Base-by-base conservation (phyloP, 345 rosid species). In the Isatis tinctoria region DNA sequence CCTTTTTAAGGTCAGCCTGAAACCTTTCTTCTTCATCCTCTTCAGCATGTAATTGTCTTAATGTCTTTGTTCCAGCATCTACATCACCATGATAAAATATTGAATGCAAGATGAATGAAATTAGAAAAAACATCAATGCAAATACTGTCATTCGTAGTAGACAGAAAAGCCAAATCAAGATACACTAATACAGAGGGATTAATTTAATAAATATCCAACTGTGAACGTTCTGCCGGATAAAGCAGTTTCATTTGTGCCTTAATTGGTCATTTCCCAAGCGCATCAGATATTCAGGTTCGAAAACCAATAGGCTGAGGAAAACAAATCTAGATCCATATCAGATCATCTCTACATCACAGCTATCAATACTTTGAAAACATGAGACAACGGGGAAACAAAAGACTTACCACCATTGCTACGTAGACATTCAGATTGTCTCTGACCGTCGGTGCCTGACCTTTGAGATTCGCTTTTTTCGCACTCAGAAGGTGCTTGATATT, bases 21-120 rank as follows among this genome's bases (percentile, higher is more conserved):
- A 90, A 95, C 73, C 90, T 86, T 83, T 88, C 93, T 80, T 94
- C 98, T 26, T 90, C 93, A 36, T 90, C 96, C 77, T 92, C 93
- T 83, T 90, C 92, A 48, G 85, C 88, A 65, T 90, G 89, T 48
- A 88, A 82, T 70, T 90, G 91, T 74, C 94, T 85, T 79, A 85
- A 73, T 60, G 97, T 86, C 84, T 84, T 92, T 53, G 85, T 78
- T 77, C 78, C 86, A 52, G 68, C 62, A 47, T 87, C 96, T 75
- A 47, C 87, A 63, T 73, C 67, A 62, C 56, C 57, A 54, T 49
- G 70, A 74, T 72, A 18, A 60, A 44, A 84, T 82, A 74, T 39
- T 70, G 45, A 72, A 74, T 18, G 68, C 24, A 52, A 70, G 57
- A 44, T 67, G 7, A 43, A 43, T 43, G 73, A 66, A 27, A 27